A percentile compares a stretch with the other conserved stretches of the same genome.
Evolutionary conservation across 148 eudicot species (phyloP).

Genomic region (Fagopyrum tataricum): DNA sequence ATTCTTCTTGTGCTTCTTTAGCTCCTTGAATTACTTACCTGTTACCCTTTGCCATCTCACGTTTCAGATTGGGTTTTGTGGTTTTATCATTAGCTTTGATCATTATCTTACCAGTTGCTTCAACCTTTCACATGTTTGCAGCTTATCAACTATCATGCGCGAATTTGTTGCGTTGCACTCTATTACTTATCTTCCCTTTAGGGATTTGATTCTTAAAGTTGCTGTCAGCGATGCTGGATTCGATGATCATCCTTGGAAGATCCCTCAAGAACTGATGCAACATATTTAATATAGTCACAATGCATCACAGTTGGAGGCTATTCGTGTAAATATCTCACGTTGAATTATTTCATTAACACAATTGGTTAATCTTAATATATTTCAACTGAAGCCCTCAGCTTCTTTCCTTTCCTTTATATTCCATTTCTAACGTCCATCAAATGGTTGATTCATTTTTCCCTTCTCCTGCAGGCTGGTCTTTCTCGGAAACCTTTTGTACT

Average conservation of each 20-base stretch:
- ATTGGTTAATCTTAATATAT: not conserved
- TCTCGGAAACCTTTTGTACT: constrained; percentile 73
- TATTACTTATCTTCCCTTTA: constrained; percentile 63
- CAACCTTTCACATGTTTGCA: constrained; percentile 52
- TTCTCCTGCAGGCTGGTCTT: constrained; percentile 69
- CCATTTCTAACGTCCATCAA: not conserved
- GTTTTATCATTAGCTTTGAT: not conserved
- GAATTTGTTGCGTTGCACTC: constrained; percentile 91
- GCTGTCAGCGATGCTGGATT: constrained; percentile 39
- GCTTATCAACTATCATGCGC: constrained; percentile 87
- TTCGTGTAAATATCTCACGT: constrained; percentile 48
- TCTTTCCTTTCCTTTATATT: not conserved
- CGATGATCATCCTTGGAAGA: constrained; percentile 66
- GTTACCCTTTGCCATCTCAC: not conserved
- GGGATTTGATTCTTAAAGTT: constrained; percentile 72
- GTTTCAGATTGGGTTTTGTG: not conserved
- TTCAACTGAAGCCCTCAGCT: not conserved
- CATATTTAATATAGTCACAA: constrained; percentile 81
- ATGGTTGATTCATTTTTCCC: constrained; percentile 2
- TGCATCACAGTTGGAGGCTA: constrained; percentile 76
- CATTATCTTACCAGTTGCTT: not conserved
- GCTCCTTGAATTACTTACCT: not conserved
- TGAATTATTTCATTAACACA: not conserved
- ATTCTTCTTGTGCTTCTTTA: not conserved
- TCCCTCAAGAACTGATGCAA: constrained; percentile 60